Evolutionary conservation across 345 rosid genomes (phyloP).

Genomic region (Euphorbia lathyris): DNA sequence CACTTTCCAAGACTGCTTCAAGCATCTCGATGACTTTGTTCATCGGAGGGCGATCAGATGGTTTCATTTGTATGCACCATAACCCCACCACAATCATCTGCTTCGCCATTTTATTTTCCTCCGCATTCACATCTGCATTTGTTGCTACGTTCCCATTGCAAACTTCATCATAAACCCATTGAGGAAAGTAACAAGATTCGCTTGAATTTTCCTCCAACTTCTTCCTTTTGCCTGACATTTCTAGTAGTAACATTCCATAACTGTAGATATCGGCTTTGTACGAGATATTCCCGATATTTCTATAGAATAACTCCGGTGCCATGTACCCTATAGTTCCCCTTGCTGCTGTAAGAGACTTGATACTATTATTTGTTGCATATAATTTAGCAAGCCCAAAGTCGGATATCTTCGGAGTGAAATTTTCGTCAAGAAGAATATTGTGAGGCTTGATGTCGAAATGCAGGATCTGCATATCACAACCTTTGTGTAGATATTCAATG

Average conservation of each 20-base stretch:
- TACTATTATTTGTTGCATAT: not conserved
- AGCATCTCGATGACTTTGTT: slow-evolving; percentile 5
- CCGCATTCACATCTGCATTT: not conserved
- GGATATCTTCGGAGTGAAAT: not conserved
- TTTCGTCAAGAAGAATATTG: too few species aligned
- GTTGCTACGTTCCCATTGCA: not conserved
- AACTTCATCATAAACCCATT: not conserved
- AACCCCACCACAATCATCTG: not conserved
- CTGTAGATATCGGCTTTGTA: slow-evolving; percentile 3
- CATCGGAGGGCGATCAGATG: not conserved
- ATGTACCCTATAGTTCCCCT: slow-evolving; percentile 7
- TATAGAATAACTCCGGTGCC: not conserved
- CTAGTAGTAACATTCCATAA: not conserved
- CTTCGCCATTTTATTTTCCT: not conserved
- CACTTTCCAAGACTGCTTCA: not conserved
- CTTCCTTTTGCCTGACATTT: not conserved
- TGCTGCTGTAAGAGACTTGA: not conserved
- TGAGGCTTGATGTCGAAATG: slow-evolving; percentile 1
- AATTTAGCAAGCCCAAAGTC: slow-evolving; percentile 4
- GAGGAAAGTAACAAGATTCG: not conserved
- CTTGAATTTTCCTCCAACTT: not conserved
- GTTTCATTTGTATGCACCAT: slow-evolving; percentile 3
- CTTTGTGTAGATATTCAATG: slow-evolving; percentile 1
- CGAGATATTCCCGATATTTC: not conserved
- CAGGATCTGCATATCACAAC: slow-evolving; percentile 2